Base-by-base conservation (phyloP, 148 eudicot genomes). In the Beta vulgaris region DNA sequence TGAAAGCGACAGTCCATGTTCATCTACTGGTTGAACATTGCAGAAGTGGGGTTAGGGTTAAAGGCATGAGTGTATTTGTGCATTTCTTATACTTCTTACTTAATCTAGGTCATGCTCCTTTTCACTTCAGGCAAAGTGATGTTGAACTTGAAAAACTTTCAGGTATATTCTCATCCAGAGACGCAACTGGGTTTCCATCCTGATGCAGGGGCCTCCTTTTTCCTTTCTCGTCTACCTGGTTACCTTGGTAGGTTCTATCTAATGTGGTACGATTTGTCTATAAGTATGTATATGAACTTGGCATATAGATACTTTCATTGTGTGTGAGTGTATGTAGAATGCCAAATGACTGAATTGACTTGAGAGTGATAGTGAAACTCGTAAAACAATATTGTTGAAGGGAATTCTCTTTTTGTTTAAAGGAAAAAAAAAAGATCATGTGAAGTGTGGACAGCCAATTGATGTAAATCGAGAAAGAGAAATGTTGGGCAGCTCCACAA, bases 141-240 rank as follows among this genome's bases (percentile, higher is more conserved):
- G 69, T 73, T 61, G 54, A 61, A 61, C 53, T 8, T 69, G 43
- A 29, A 48, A 39, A 36, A 51, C 68, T 79, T 82, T 68, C 90
- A 95, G 99, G 90, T 91, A 49, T 95, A 89, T 82, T 86, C 87
- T 61, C 78, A 81, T 80, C 97, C 96, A 44, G 99, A 95, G 80
- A 84, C 87, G 55, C 97, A 92, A 71, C 79, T 95, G 73, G 99
- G 97, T 78, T 95, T 95, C 64, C 97, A 95, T 87, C 97, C 99
- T 68, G 99, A 95, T 82, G 91, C 92, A 69, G 99, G 99, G 76
- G 96, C 97, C 72, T 92, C 99, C 16, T 92, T 87, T 83, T 90
- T 90, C 82, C 96, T 95, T 75, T 91, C 97, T 71, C 97, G 92
- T 19, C 90, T 95, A 15, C 99, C 99, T 76, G 99, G 99, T 83